Base-by-base conservation (phyloP, 176 grass and related monocot species). In the Chrysopogon serrulatus region DNA sequence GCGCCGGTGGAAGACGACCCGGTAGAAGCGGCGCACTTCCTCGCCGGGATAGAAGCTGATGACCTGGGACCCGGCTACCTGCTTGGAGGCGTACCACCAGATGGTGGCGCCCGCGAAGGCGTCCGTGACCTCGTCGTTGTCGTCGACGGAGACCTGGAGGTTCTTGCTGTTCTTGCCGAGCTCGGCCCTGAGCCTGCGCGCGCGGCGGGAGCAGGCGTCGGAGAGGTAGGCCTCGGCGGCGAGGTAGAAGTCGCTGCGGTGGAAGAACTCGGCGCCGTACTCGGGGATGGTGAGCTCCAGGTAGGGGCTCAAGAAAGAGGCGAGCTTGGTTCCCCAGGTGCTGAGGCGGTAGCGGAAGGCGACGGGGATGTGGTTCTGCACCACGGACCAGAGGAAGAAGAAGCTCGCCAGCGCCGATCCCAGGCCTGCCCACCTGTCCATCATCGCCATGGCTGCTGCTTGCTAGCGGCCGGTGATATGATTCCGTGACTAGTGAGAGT, bases 121-220 rank as follows among this genome's bases (percentile, higher is more conserved):
- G 84, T 97, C 91, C 27, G 73, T 59, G 35, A 97, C 91, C 86
- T 93, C 91, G 45, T 97, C 81, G 51, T 91, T 5, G 81, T 91
- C 87, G 68, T 87, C 94, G 5, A 97, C 88, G 27, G 86, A 47
- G 69, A 97, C 71, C 31, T 74, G 72, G 26, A 87, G 78, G 18
- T 30, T 86, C 56, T 75, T 85, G 82, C 89, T 89, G 73, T 74
- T 81, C 43, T 67, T 81, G 61, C 78, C 68, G 42, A 97, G 63
- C 16, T 97, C 94, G 9, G 88, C 94, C 63, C 31, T 80, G 68
- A 97, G 94, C 45, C 7, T 75, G 36, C 82, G 42, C 0, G 94
- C 91, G 3, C 41, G 75, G 27, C 80, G 47, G 13, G 89, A 71
- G 39, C 92, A 90, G 21, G 85, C 34, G 0, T 79, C 83, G 62